Conservation (phyloP, 306 rosid species). For the Vicia faba region DNA sequence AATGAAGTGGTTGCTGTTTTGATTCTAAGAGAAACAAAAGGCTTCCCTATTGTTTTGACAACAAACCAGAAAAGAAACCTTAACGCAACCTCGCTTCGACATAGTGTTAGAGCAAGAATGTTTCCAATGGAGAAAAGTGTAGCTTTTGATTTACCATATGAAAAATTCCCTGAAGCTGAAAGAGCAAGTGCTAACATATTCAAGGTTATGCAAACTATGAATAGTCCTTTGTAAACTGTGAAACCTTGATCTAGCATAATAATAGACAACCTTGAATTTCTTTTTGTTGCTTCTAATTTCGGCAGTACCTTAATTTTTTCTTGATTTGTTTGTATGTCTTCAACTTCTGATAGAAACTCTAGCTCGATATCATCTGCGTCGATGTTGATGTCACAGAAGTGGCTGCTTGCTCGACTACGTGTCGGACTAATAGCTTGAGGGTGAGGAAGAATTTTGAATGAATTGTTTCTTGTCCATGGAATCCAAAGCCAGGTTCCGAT, state of each 20-base stretch:
- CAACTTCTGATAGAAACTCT: constrained; percentile 34
- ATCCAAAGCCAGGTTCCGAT: constrained; percentile 45
- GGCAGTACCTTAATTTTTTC: constrained; percentile 33
- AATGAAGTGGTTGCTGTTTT: constrained; percentile 63
- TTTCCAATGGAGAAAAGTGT: constrained; percentile 62
- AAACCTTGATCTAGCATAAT: constrained; percentile 69
- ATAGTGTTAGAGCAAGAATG: constrained; percentile 57
- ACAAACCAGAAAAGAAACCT: constrained; percentile 54
- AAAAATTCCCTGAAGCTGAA: constrained; percentile 48
- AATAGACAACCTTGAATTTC: constrained; percentile 47
- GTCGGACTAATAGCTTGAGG: constrained; percentile 35
- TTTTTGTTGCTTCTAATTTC: constrained; percentile 19
- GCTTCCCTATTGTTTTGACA: constrained; percentile 52
- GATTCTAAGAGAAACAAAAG: constrained; percentile 52
- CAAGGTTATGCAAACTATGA: constrained; percentile 45
- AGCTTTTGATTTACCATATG: constrained; percentile 53
- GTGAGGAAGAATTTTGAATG: constrained; percentile 38
- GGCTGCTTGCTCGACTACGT: constrained; percentile 46
- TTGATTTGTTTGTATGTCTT: constrained; percentile 23
- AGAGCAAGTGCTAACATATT: constrained; percentile 55
- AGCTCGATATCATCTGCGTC: constrained; percentile 28
- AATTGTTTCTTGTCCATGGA: constrained; percentile 47
- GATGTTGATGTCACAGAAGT: constrained; percentile 52
- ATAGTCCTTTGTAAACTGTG: constrained; percentile 66
- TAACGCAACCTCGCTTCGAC: constrained; percentile 60